These are phyloP conservation scores for Geranomyces variabilis DNA, from an alignment of 192 early-diverging fungal genomes.

Conservation along the genomic window DNA sequence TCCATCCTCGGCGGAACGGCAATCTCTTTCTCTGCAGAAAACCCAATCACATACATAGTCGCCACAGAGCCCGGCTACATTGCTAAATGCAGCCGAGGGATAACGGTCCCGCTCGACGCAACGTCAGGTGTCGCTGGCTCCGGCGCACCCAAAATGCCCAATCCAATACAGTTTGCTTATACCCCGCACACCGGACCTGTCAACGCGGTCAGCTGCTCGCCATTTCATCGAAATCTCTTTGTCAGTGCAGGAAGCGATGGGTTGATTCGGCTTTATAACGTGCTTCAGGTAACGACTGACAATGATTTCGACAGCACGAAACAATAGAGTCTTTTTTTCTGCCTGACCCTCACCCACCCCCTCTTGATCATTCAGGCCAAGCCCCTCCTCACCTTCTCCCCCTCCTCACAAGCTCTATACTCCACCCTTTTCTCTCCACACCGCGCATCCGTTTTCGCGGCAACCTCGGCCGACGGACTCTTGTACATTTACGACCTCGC, in stretches of 20 bases:
- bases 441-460: conserved; percentile 46
- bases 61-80: conserved; percentile 55
- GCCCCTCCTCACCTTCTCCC: conserved; percentile 46
- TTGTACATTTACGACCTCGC: conserved; percentile 52
- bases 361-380: conserved; percentile 12
- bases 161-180: conserved; percentile 31
- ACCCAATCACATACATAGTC: conserved; percentile 28
- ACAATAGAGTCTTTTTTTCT: neutral
- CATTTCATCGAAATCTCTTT: conserved; percentile 51
- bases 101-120: conserved; percentile 1
- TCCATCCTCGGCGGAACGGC: conserved; percentile 16
- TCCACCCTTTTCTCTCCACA: conserved; percentile 44
- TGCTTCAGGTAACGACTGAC: conserved; percentile 28
- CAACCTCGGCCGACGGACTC: conserved; percentile 31
- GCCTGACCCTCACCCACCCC: neutral
- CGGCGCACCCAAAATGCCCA: neutral
- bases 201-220: conserved; percentile 41
- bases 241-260: conserved; percentile 48
- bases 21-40: conserved; percentile 11
- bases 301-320: neutral
- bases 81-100: conserved; percentile 36
- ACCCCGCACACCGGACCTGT: conserved; percentile 50
- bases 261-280: conserved; percentile 42
- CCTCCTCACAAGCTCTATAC: conserved; percentile 33
- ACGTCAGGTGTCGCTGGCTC: neutral